Percentiles rank a stretch among this genome's conserved stretches.
phyloP scores from a whole-genome alignment of 73 alveolate species.

The Diophrys sp. region DNA sequence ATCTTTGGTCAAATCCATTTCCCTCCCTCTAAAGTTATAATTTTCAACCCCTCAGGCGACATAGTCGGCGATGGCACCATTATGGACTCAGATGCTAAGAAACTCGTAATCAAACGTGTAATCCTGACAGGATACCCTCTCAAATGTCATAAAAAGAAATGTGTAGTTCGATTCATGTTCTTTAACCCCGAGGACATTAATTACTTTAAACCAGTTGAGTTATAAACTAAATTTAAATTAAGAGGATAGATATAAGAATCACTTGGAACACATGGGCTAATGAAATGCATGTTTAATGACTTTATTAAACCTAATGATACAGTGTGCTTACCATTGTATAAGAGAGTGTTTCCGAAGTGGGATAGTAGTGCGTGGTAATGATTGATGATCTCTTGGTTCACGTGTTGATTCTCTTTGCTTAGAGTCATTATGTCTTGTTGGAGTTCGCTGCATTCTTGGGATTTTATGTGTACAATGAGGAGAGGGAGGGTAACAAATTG shows the following conservation, averaged over 20 bases:
- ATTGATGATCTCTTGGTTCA: too few relatives aligned
- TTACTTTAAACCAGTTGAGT: conserved; percentile 98
- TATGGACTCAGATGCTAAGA: conserved; percentile 86
- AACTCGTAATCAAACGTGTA: conserved; percentile 93
- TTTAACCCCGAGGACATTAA: conserved; percentile 84
- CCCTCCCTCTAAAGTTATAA: conserved; percentile 80
- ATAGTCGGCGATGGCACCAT: conserved; percentile 86
- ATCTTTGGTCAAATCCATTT: conserved; percentile 77
- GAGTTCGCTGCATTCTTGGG: too few relatives aligned
- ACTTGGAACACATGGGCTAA: conserved; percentile 99
- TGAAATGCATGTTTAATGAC: conserved; percentile 98
- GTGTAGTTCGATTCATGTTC: conserved; percentile 95
- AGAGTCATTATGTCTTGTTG: too few relatives aligned
- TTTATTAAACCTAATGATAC: conserved; percentile 94
- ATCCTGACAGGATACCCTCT: conserved; percentile 99
- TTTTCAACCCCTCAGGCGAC: conserved; percentile 63
- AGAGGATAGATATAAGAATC: conserved; percentile 96
- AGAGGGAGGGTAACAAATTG: too few relatives aligned
- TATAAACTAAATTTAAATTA: conserved; percentile 95
- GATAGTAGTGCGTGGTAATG: too few relatives aligned
- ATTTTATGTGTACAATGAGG: too few relatives aligned
- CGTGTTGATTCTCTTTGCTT: too few relatives aligned
- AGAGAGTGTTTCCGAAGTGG: conserved; percentile 86
- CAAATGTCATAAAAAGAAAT: conserved; percentile 96
- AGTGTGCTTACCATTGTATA: conserved; percentile 91